Conservation (phyloP, 2,329 filamentous ascomycete genomes). For the Colletotrichum liaoningense region DNA sequence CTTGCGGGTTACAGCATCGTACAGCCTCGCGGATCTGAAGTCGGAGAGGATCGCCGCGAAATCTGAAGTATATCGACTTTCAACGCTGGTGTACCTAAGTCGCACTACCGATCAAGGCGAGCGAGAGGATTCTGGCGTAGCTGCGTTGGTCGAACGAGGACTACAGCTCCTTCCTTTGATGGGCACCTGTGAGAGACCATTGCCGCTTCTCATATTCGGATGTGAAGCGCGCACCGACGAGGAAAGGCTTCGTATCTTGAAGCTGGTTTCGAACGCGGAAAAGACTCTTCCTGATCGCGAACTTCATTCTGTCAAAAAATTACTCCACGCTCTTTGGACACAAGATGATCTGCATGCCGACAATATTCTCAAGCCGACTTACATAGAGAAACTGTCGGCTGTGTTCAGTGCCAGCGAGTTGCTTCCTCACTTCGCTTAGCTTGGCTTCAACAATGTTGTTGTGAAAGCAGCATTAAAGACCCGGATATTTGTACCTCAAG, state of each 20-base stretch:
- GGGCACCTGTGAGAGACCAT: constrained; percentile 36
- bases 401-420: constrained; percentile 36
- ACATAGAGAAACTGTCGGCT: constrained; percentile 25
- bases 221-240: constrained; percentile 40
- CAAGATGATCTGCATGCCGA: constrained; percentile 46
- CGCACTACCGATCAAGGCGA: neutral
- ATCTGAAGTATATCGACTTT: neutral
- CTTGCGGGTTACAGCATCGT: neutral
- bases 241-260: constrained; percentile 34
- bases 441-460: neutral
- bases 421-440: constrained; percentile 42
- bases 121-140: neutral
- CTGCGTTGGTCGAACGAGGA: neutral
- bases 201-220: constrained; percentile 41
- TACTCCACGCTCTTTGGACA: constrained; percentile 46
- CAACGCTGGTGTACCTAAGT: constrained; percentile 1
- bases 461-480: too few species aligned
- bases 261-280: constrained; percentile 43
- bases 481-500: too few species aligned
- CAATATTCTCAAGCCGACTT: constrained; percentile 23
- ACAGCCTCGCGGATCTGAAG: neutral
- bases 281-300: constrained; percentile 34
- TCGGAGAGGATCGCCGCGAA: neutral
- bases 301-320: constrained; percentile 36
- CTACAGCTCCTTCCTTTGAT: neutral